Base-by-base conservation (phyloP, 768 basidiomycete species). In the Omphalotus guepiniiformis region DNA sequence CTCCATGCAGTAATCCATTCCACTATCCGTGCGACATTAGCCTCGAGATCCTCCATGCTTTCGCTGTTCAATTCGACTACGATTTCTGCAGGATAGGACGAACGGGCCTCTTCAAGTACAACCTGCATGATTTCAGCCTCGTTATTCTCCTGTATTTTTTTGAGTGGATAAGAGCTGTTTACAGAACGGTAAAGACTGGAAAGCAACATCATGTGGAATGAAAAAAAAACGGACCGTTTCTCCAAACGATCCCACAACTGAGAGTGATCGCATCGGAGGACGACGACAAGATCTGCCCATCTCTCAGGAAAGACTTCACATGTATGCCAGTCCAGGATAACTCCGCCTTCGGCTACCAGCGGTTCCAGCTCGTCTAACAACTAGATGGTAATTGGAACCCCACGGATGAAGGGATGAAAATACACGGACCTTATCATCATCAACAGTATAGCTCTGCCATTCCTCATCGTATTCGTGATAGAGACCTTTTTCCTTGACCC, bases 141-240 rank as follows among this genome's bases (percentile, higher is more conserved):
- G 64, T 97, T 94, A 65, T 99, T 99, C 67, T 99, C 96, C 62
- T 94, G 88, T 4, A 99, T 91, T 68, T 99, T 99, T 63, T 90
- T 90, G 40, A 93, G 64, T 1, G 88, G 70, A 61, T 98, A 98
- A 7, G 79, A 78, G 51, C 94, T 63, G 42, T 39, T 16, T 34
- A 28, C 29, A 34, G 7, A n/a, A n/a, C 42, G 45, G 43, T 46
- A 19, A 38, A 42, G 18, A 16, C 19, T 27, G 48, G n/a, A 26
- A 38, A 34, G 16, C 34, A 52, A 22, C 8, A 45, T 11, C n/a
- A n/a, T n/a, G n/a, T 16, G 8, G 37, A 9, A 41, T 27, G 16
- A 21, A 16, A 9, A 23, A 39, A 19, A 16, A 48, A 52, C 78
- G 42, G 43, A 93, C 96, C 96, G 75, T 62, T 84, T 83, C 68